phyloP scores from a whole-genome alignment of 2,329 filamentous ascomycete genomes.

The Pseudopithomyces chartarum region DNA sequence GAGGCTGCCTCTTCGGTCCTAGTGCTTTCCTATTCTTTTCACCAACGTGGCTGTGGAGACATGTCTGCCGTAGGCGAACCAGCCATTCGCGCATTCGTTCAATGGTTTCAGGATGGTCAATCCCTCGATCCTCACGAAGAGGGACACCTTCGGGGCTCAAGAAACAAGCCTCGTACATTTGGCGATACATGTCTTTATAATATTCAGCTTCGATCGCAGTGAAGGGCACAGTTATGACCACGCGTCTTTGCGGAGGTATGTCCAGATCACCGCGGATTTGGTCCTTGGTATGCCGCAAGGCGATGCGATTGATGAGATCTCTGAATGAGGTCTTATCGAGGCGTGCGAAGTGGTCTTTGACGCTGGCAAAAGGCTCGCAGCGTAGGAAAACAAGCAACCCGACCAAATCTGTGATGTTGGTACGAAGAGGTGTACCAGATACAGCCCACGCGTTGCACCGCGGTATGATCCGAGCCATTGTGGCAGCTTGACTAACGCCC shows the following conservation, averaged over 20 bases:
- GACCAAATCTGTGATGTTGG: constrained; percentile 76
- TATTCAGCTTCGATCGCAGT: constrained; percentile 89
- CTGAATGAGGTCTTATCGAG: constrained; percentile 71
- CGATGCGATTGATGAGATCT: constrained; percentile 71
- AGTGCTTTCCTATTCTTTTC: constrained; percentile 67
- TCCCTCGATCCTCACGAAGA: constrained; percentile 65
- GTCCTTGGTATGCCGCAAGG: constrained; percentile 85
- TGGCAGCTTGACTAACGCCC: constrained; percentile 81
- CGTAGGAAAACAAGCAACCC: constrained; percentile 82
- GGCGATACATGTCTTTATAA: constrained; percentile 75
- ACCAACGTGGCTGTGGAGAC: constrained; percentile 83
- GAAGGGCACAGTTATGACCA: constrained; percentile 88
- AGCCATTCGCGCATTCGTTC: constrained; percentile 82
- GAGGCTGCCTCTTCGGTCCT: constrained; percentile 65
- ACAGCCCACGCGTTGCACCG: constrained; percentile 89
- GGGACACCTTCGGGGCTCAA: constrained; percentile 70
- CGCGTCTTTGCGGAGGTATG: constrained; percentile 81
- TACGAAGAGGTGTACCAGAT: constrained; percentile 86
- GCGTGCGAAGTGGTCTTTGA: constrained; percentile 68
- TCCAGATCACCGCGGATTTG: constrained; percentile 77
- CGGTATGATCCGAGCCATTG: constrained; percentile 78
- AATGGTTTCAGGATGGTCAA: constrained; percentile 60
- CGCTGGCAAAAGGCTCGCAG: constrained; percentile 75
- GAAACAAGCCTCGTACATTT: constrained; percentile 74
- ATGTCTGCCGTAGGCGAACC: constrained; percentile 77